Percentiles rank a stretch among this genome's conserved stretches.
phyloP scores from a whole-genome alignment of 305 asterid genomes.

The Fraxinus platypoda region DNA sequence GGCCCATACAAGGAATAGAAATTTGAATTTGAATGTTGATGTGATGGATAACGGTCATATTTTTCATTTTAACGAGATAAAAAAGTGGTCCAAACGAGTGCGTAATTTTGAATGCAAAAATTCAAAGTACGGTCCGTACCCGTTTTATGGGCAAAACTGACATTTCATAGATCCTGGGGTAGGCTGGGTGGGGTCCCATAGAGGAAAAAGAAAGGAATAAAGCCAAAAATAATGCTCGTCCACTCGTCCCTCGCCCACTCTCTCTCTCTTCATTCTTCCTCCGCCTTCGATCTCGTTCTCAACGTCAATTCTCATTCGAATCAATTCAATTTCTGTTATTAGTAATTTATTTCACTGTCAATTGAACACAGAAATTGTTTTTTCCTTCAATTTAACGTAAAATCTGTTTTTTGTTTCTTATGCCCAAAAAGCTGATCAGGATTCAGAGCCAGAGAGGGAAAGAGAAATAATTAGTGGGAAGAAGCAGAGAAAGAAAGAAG shows the following conservation, averaged over 20 bases:
- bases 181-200: background rate
- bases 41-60: too few species aligned
- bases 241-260: conserved; percentile 27
- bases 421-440: conserved; percentile 28
- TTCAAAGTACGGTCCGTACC: background rate
- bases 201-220: background rate
- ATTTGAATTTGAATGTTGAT: too few species aligned
- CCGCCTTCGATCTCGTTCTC: conserved; percentile 13
- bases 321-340: conserved; percentile 22
- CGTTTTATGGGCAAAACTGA: background rate
- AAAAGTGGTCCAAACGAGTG: too few species aligned
- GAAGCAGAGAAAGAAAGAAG: conserved; percentile 2
- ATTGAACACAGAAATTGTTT: conserved; percentile 5
- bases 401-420: conserved; percentile 24
- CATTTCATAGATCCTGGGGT: background rate
- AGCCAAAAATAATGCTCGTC: conserved; percentile 41
- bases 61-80: too few species aligned
- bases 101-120: background rate
- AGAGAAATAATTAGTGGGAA: conserved; percentile 9
- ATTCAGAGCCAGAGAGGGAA: conserved; percentile 1
- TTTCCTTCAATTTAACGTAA: background rate
- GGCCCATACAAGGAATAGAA: too few species aligned
- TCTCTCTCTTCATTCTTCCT: conserved; percentile 1
- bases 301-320: conserved; percentile 2
- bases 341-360: conserved; percentile 1